phyloP scores from a whole-genome alignment of 257 asterid genomes.

The Phtheirospermum japonicum region DNA sequence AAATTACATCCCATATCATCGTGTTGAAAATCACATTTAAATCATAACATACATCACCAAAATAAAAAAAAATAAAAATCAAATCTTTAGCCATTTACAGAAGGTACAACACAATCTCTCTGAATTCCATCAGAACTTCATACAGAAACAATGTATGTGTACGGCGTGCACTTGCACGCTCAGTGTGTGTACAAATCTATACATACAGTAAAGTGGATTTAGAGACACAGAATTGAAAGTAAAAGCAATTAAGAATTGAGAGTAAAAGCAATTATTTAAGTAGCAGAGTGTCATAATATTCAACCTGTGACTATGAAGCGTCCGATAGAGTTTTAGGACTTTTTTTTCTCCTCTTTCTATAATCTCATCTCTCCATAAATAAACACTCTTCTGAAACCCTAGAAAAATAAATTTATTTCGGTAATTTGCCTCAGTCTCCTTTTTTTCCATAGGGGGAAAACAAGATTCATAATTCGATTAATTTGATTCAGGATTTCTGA shows the following conservation, averaged over 20 bases:
- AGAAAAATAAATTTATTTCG: neutral
- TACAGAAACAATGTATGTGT: neutral
- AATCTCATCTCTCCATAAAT: slow-evolving; percentile 31
- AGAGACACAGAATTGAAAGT: slow-evolving; percentile 4
- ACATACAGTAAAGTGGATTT: slow-evolving; percentile 4
- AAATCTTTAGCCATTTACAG: no score
- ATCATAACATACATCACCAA: no score
- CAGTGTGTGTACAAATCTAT: slow-evolving; percentile 25
- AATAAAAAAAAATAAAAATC: no score
- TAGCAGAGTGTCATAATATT: slow-evolving; percentile 22
- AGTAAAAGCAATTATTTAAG: slow-evolving; percentile 20
- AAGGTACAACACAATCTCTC: neutral
- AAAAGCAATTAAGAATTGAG: slow-evolving; percentile 20
- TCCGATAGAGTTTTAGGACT: no score
- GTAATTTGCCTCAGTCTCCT: slow-evolving; percentile 1
- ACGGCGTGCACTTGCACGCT: slow-evolving; percentile 25
- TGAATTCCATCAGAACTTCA: neutral
- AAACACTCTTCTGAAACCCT: slow-evolving; percentile 44
- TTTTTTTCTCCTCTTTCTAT: slow-evolving; percentile 18
- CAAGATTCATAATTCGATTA: neutral
- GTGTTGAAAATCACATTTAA: no score
- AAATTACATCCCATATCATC: no score
- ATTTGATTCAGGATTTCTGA: slow-evolving; percentile 12
- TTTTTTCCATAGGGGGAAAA: neutral
- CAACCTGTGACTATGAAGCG: slow-evolving; percentile 36